Base-by-base conservation (phyloP, 2,329 filamentous ascomycete species). In the Ophiosphaerella herpotricha region DNA sequence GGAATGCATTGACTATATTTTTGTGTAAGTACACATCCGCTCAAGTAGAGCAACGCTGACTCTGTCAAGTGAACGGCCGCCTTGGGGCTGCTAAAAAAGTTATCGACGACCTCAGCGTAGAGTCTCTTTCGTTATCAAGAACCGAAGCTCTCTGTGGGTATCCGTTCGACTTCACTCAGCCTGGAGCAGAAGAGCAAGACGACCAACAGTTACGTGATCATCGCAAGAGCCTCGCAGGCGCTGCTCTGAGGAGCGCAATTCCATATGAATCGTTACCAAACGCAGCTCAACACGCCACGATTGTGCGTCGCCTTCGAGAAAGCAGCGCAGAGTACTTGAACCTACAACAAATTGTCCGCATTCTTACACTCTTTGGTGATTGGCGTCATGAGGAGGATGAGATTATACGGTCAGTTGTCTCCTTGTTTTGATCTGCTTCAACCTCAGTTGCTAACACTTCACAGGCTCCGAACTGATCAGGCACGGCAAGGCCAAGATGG, bases 1-100 rank as follows among this genome's bases (percentile, higher is more conserved):
- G 84, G 26, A 81, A 85, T 61, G 82, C 92, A n/a, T 90, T 96
- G 75, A 89, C 89, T 66, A 86, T 87, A 53, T 91, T 97, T 66
- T 80, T 96, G 39, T 82, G 91, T 95, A 83, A 79, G 90, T 82
- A n/a, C 4, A 13, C 32, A 2, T 38, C 16, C 24, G 5, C 7
- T 38, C 14, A 13, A 8, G 38, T 18, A n/a, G 2, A 1, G 29
- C 14, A 60, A 57, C 63, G 58, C 48, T 55, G 58, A 67, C 42
- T 32, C 37, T 32, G 49, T 24, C 13, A 43, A 77, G 74, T 72
- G 39, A 70, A 72, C 61, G 80, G 80, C 46, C 74, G 77, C 51
- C 74, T 87, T 39, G 74, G 76, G 29, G 83, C 83, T 41, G 84
- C 85, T 44, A 75, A 80, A 41, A 76, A 77, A 55, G 74, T 88